Base-by-base conservation (phyloP, 768 basidiomycete species). In the Mycena metata region DNA sequence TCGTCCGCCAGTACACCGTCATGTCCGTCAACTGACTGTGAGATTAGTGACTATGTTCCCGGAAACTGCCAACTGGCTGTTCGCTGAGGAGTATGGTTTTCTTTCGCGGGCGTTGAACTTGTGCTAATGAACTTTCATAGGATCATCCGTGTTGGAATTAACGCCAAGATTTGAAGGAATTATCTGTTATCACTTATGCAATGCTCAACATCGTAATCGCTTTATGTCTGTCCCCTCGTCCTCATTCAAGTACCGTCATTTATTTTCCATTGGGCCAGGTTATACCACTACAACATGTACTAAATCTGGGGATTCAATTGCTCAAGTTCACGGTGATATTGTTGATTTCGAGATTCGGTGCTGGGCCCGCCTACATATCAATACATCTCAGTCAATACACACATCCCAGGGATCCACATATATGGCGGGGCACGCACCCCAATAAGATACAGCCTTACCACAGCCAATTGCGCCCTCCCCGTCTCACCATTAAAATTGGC, bases 141-240 rank as follows among this genome's bases (percentile, higher is more conserved):
- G 68, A 88, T 88, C 42, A 87, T 90, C 50, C 85, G 84, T 70
- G 87, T 89, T 54, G 89, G 88, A 19, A 83, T 90, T 57, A 86
- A 84, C 66, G 89, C 88, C 15, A 75, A 74, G 10, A 88, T 89
- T 47, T 89, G 39, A 67, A 19, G 12, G 41, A 3, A 3, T 30
- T 6, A 30, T 30, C 3, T 30, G 6, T 3, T 30, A 30, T 30
- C 30, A 30, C 6, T 46, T 30, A 30, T 30, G 30, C 30, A 6
- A 6, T 3, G 30, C 6, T 30, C 30, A 30, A 30, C 30, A 30
- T n/a, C n/a, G 6, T 30, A 30, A 30, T 30, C 6, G 30, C 30
- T 30, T n/a, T 30, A 30, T 30, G 30, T 3, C 30, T 3, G 30
- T 30, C 30, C 30, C 30, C 30, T 30, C 30, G 6, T 30, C 30